Conservation (phyloP, 106 monocot genomes). For the Amphibolis antarctica region DNA sequence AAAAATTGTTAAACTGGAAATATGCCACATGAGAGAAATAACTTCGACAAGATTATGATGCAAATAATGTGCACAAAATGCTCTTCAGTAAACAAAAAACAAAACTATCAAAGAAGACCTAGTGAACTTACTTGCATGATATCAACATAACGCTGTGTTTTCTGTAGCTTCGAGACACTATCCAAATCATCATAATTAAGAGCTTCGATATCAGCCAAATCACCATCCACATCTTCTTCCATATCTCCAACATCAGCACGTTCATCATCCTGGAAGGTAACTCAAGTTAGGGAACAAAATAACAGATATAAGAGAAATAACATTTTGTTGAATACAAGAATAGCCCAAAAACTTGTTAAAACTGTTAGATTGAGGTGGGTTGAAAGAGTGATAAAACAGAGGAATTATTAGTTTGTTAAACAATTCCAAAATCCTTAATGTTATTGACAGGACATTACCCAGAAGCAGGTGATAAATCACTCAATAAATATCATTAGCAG, state of each 20-base stretch:
- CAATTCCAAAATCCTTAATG: background rate
- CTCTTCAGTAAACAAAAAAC: background rate
- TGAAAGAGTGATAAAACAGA: background rate
- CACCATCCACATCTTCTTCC: slow-evolving; percentile 73
- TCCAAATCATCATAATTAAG: slow-evolving; percentile 94
- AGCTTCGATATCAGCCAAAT: slow-evolving; percentile 71
- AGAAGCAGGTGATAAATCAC: background rate
- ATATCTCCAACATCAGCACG: slow-evolving; percentile 40
- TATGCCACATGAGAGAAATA: background rate
- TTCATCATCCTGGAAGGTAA: slow-evolving; percentile 52
- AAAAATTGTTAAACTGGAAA: background rate
- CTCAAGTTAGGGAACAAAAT: too few species aligned
- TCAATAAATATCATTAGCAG: too few species aligned
- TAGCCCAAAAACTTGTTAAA: background rate
- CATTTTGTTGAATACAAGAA: background rate
- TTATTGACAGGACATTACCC: background rate
- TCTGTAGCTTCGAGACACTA: slow-evolving; percentile 92
- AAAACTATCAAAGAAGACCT: background rate
- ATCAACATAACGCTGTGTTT: slow-evolving; percentile 77
- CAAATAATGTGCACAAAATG: background rate
- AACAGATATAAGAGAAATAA: background rate
- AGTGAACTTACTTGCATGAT: slow-evolving; percentile 63
- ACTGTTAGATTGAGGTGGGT: background rate
- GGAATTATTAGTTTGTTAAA: background rate
- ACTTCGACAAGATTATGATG: background rate